phyloP scores from a whole-genome alignment of 2,329 filamentous ascomycete genomes.

The Stromatinia cepivora region DNA sequence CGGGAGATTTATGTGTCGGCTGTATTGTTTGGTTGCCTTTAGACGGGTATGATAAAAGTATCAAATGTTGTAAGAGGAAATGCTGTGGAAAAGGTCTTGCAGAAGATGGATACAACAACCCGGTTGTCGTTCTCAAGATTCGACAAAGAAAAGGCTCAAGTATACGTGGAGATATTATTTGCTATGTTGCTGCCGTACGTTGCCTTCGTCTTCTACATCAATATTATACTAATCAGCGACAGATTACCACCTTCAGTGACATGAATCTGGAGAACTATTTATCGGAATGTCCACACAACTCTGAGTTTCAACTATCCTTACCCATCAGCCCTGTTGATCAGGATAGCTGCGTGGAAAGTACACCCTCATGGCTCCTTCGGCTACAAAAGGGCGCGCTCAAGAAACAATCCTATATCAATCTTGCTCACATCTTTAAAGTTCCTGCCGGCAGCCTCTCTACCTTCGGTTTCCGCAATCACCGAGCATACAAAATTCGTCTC shows the following conservation, averaged over 20 bases:
- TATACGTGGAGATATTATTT: conserved; percentile 28
- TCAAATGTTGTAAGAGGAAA: conserved; percentile 24
- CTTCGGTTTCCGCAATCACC: conserved; percentile 14
- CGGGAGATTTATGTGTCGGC: conserved; percentile 28
- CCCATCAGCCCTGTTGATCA: conserved; percentile 25
- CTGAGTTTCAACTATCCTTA: conserved; percentile 21
- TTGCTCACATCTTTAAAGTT: conserved; percentile 28
- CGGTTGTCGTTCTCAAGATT: conserved; percentile 27
- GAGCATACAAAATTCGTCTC: conserved; percentile 25
- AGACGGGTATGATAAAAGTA: conserved; percentile 1
- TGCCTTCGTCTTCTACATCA: not conserved
- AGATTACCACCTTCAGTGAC: conserved; percentile 29
- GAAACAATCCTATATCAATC: conserved; percentile 30
- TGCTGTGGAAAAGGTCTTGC: conserved; percentile 26
- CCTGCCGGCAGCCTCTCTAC: conserved; percentile 12
- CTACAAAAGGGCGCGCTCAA: conserved; percentile 26
- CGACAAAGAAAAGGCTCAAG: conserved; percentile 24
- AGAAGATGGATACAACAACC: conserved; percentile 28
- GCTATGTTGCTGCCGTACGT: conserved; percentile 29
- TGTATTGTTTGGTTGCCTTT: conserved; percentile 31
- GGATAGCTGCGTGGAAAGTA: not conserved
- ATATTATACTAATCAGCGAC: not conserved
- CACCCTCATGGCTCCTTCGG: conserved; percentile 23
- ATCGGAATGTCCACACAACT: conserved; percentile 7
- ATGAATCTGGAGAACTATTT: conserved; percentile 24